Evolutionary conservation across 2,329 filamentous ascomycete species (phyloP), one percentile per base, ranked within the genome.

Genomic region (Sclerotinia minor): DNA sequence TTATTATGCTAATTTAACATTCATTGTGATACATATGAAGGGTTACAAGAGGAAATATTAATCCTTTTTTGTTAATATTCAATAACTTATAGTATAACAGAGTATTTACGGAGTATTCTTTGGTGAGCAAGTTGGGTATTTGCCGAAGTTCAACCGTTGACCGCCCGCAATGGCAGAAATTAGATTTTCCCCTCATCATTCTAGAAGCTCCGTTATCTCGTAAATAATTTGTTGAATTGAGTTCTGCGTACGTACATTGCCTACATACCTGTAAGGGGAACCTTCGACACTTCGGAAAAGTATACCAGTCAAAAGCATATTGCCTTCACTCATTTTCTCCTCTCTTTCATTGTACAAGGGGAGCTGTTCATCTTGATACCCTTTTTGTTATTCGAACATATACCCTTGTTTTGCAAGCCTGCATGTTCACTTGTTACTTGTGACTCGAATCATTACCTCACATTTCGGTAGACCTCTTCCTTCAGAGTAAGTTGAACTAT

Each of bases 111-210:
- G n/a, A 38, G 13, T 38, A 13, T 35, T 11, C 38, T 41, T 41
- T 41, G 38, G 4, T 29, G 15, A 8, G 24, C 50, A 45, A 13
- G n/a, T 19, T 13, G 7, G 5, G 15, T n/a, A 9, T 24, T 7
- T 38, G 6, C 59, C 59, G 59, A 50, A 21, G 45, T 50, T 61
- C 5, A 38, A 8, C 59, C 59, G 3, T 21, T 63, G 45, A 63
- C 59, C 59, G 59, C 45, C 15, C 17, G 50, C 4, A 19, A 2
- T 11, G 59, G 59, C 59, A 63, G 59, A 63, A 63, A 63, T 41
- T 41, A 41, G 11, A 54, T 26, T 38, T 38, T 32, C 59, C 45
- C 45, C 47, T 32, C 32, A 49, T 50, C 21, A 11, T 50, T 61
- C 59, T 50, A 50, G 45, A 38, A 49, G 21, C 44, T 61, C 13